Evolutionary conservation across 495 filamentous ascomycete genomes (phyloP), one percentile per base, ranked within the genome.

Genomic region (Xylaria acuta): DNA sequence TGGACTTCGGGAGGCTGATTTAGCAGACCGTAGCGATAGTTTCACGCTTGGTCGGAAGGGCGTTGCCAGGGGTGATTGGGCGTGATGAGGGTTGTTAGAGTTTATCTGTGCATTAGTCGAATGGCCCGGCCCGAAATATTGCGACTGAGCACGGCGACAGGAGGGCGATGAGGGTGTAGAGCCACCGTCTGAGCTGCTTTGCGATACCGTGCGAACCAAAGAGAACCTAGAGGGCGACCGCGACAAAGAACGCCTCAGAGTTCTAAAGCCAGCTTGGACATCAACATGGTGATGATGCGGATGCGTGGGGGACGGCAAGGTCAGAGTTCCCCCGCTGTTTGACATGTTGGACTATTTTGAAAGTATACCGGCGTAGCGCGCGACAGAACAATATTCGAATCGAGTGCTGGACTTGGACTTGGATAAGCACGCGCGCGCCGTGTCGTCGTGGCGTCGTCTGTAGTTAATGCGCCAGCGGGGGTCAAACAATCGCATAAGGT

Each of bases 151-250:
- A 43, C 76, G 75, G 53, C 75, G 75, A 32, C 78, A 71, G 8
- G 79, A 79, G 14, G 77, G 78, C 5, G 80, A 75, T 11, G 77
- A 74, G 20, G 75, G 75, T 8, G 70, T 68, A 36, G 77, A 75
- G 14, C 74, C 64, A 11, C 75, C 27, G 22, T 76, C 73, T 47
- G 79, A 77, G 64, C 78, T 77, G 49, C 75, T 76, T 32, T 77
- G 80, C 8, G 80, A 82, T 81, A 88, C 87, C 22, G 87, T 82
- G 36, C 87, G 84, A 54, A 89, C 82, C 34, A 95, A 80, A 45
- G 87, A 88, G 75, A 94, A 93, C 78, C 94, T 97, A 11, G 94
- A 97, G 12, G 94, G 94, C 12, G 94, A 97, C 58, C 93, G 87
- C 36, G 93, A 97, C 59, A 97, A 84, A 27, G 94, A 97, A 74